A percentile compares a stretch with the other conserved stretches of the same genome.
phyloP scores from a whole-genome alignment of 2,329 filamentous ascomycete species.

The Dothiorella sarmentorum region DNA sequence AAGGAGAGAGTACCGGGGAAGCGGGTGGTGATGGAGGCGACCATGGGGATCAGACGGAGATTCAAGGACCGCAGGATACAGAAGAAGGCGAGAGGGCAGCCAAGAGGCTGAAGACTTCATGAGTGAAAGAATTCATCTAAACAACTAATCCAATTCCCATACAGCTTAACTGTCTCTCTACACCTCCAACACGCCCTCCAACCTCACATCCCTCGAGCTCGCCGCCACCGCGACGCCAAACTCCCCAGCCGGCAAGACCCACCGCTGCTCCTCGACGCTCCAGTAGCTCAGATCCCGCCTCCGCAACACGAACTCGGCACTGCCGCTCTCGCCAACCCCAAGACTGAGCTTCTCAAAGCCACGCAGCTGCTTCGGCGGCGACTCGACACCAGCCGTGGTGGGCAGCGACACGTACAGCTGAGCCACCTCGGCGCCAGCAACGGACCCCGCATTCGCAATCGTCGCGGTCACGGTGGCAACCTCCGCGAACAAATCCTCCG shows the following conservation, averaged over 20 bases:
- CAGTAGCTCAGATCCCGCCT: conserved; percentile 37
- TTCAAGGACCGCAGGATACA: too few species aligned
- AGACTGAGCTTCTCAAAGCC: conserved; percentile 37
- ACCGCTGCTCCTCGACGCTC: conserved; percentile 31
- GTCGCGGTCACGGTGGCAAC: conserved; percentile 35
- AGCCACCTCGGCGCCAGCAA: conserved; percentile 37
- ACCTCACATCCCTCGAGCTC: conserved; percentile 35
- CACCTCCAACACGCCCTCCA: conserved; percentile 20
- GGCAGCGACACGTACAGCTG: conserved; percentile 39
- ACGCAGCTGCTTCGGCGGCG: conserved; percentile 35
- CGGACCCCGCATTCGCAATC: conserved; percentile 34
- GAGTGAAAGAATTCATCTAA: too few species aligned
- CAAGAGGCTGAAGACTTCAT: too few species aligned
- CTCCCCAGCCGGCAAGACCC: conserved; percentile 35
- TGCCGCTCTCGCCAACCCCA: conserved; percentile 28
- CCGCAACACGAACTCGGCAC: conserved; percentile 33
- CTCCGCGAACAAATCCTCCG: conserved; percentile 32
- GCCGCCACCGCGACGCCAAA: conserved; percentile 33
- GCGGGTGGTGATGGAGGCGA: too few species aligned
- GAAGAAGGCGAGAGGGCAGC: too few species aligned
- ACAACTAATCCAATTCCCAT: too few species aligned
- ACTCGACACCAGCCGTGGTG: conserved; percentile 23
- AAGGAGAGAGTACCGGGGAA: too few species aligned
- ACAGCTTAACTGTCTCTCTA: conserved; percentile 20
- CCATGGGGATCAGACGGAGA: too few species aligned